Base-by-base conservation (phyloP, 2,329 filamentous ascomycete species). In the Trichoderma atrobrunneum region DNA sequence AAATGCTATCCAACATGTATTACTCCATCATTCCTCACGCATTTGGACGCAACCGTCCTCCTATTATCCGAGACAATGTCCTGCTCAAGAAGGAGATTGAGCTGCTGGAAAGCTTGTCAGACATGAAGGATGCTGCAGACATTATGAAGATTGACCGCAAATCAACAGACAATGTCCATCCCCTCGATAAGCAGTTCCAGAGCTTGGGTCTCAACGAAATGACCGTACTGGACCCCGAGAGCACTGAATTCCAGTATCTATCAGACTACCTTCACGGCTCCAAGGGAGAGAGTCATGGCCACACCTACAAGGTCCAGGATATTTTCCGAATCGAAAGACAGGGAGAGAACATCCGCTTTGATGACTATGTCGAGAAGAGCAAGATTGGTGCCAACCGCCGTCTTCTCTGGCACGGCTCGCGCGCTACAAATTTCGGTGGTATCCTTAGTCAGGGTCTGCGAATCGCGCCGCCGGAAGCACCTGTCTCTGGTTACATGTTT, bases 401-500 rank as follows among this genome's bases (percentile, higher is more conserved):
- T 21, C 88, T 97, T 1, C 86, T 97, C 3, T 97, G 94, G 94
- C 94, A 97, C 79, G 94, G 94, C 18, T 95, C 92, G 18, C 90
- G 93, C 39, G 88, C 87, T 36, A 96, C 93, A 67, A 97, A 97
- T 80, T 97, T 91, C 75, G 93, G 92, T 78, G 94, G 94, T 78
- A 97, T 97, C 72, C 88, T 97, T 56, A 92, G 90, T 72, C 93
- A 97, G 80, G 94, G 94, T 75, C 87, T 97, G 7, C 92, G 93
- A n/a, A 97, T 97, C 75, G 94, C 94, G 7, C 94, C 94, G 0
- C 91, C 92, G 0, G 91, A 97, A 80, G 94, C 94, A 0, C 94
- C 93, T 0, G 90, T 90, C 0, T 88, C 86, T 5, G 93, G 93
- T 1, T 94, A 95, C 83, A 95, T 95, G 92, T 97, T 97, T 76